Evolutionary conservation across 768 basidiomycete species (phyloP).

Genomic region (Royoungia palumana): DNA sequence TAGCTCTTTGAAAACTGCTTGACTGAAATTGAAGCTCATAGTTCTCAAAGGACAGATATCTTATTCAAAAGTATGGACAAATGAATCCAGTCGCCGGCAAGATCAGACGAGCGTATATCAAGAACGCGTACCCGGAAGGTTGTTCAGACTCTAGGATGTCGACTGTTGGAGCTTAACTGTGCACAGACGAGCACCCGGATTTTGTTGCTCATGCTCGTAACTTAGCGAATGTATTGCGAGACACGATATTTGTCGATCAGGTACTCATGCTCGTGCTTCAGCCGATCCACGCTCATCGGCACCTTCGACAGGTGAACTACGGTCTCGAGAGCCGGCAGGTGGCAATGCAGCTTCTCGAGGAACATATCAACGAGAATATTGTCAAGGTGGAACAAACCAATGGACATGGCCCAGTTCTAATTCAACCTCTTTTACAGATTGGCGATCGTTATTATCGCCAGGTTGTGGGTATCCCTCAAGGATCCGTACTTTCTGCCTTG

Average conservation of each 20-base stretch:
- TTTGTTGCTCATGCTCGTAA: conserved; percentile 69
- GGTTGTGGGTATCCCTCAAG: conserved; percentile 94
- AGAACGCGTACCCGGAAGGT: conserved; percentile 70
- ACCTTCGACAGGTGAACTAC: conserved; percentile 47
- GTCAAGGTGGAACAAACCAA: conserved; percentile 59
- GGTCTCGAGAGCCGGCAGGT: conserved; percentile 48
- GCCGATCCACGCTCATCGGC: background rate
- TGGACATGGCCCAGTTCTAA: background rate
- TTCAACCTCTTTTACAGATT: conserved; percentile 49
- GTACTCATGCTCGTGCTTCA: conserved; percentile 33
- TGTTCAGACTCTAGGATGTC: background rate
- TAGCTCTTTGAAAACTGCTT: conserved; percentile 21
- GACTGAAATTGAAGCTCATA: background rate
- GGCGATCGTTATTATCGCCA: conserved; percentile 81
- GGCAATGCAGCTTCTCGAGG: conserved; percentile 71
- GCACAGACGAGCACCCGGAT: conserved; percentile 67
- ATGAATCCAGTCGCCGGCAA: conserved; percentile 55
- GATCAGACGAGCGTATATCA: conserved; percentile 53
- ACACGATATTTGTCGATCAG: conserved; percentile 86
- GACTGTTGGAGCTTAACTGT: background rate
- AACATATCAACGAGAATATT: conserved; percentile 90
- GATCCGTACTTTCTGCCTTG: conserved; percentile 91
- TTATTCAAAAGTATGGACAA: conserved; percentile 67
- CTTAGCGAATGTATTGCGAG: conserved; percentile 61
- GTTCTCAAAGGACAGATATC: conserved; percentile 59